Evolutionary conservation across 352 stramenopile species (phyloP), one percentile per base, ranked within the genome.

Genomic region (Globisporangium alternatum): DNA sequence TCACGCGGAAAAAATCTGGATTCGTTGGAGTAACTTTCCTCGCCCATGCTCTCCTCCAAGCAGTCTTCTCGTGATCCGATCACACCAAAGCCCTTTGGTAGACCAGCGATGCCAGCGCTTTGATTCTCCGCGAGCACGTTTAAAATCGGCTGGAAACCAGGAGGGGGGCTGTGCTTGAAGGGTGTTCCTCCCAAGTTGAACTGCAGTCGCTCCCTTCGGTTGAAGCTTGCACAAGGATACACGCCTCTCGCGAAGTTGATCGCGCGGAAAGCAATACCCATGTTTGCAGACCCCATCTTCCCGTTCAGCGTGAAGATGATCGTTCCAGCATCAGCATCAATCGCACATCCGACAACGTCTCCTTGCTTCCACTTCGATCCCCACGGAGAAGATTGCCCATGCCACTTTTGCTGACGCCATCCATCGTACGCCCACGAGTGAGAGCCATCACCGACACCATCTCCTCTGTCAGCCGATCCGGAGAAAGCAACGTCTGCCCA

Each of bases 401-500:
- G 95, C 91, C 92, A 98, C 54, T 90, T 89, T 43, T 97, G 87
- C 65, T 97, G 88, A 35, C 93, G 79, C 81, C 89, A 97, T 7
- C 93, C 94, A 61, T 98, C 94, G 62, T 97, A 98, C 10, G 89
- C 90, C 93, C 93, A 98, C 12, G 93, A 98, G 60, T 96, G 86
- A 5, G 78, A 74, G 17, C 91, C 88, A 74, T 98, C 94, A 56
- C 94, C 94, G 57, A 98, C 91, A 49, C 94, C 94, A 74, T 98
- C 88, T 39, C 92, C 94, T 37, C 90, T 75, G 57, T 93, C 88
- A 22, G 90, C 88, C 25, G 91, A 88, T 30, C 89, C 87, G 13
- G 73, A 94, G 56, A 97, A 98, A 9, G 85, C 84, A 10, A 92
- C 83, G 65, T 97, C 89, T 25, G 90, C 89, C 94, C 93, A 98